Evolutionary conservation across 2,329 filamentous ascomycete species (phyloP).

Genomic region (Apiospora pterosperma): DNA sequence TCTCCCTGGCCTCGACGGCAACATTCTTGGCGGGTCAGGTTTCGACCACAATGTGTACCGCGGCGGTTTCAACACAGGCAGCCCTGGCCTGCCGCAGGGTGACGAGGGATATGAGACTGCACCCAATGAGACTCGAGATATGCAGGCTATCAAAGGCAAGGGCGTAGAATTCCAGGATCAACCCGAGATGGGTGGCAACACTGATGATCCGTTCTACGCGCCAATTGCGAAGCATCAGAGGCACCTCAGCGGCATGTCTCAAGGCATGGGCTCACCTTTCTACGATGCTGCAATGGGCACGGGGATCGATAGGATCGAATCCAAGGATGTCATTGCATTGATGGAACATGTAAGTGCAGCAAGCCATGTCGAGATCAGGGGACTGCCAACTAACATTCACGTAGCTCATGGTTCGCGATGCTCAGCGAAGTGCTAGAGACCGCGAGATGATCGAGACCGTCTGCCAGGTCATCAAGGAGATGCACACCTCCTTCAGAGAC

Average conservation of each 20-base stretch:
- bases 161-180: constrained; percentile 51
- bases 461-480: constrained; percentile 90
- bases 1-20: constrained; percentile 46
- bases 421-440: constrained; percentile 91
- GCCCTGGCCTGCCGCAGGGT: constrained; percentile 59
- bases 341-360: constrained; percentile 77
- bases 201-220: constrained; percentile 67
- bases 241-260: constrained; percentile 83
- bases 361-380: background rate
- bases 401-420: constrained; percentile 89
- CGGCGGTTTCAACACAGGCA: constrained; percentile 48
- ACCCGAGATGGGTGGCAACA: constrained; percentile 46
- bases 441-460: constrained; percentile 95
- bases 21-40: constrained; percentile 40
- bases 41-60: constrained; percentile 36
- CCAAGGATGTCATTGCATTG: constrained; percentile 91
- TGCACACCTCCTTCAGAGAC: constrained; percentile 94
- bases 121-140: constrained; percentile 52
- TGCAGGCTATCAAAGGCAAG: constrained; percentile 51
- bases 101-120: constrained; percentile 92
- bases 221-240: constrained; percentile 50
- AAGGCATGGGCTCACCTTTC: constrained; percentile 83
- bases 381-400: constrained; percentile 27
- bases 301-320: constrained; percentile 88
- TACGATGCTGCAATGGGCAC: constrained; percentile 87